Evolutionary conservation across 2,329 filamentous ascomycete species (phyloP), one percentile per base, ranked within the genome.

Genomic region (Coniochaeta sp.): DNA sequence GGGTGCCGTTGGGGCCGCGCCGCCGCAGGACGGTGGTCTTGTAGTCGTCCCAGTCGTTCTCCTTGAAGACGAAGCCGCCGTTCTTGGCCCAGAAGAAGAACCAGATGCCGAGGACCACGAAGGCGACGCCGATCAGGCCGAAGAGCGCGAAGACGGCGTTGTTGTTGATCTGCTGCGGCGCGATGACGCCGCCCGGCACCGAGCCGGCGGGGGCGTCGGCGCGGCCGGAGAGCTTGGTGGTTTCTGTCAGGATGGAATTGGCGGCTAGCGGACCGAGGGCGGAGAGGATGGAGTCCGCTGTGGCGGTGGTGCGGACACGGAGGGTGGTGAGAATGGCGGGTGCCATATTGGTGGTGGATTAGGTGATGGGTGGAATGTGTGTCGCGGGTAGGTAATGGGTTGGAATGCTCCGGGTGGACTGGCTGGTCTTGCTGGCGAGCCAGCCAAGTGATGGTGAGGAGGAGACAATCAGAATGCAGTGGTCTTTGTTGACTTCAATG

Each of bases 41-140:
- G 84, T 99, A 99, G 70, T 99, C 95, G 6, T 98, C 93, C 93
- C 95, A 99, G 75, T 99, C 95, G 38, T 85, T 81, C 64, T 96
- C 79, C 55, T 83, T 83, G 81, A 92, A 98, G 64, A 89, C 79
- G 78, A 98, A 97, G 16, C 95, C 95, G 63, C 95, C 95, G 68
- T 98, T 96, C 76, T 90, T 93, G 61, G 93, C 93, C 89, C 91
- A 96, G 82, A 96, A 96, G 83, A 99, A 98, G 82, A 99, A 97
- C 93, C 95, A 99, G 70, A 98, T 91, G 26, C 82, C 84, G 0
- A 80, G 83, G 3, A 90, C 62, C 26, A 95, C 89, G 70, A 98
- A 89, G 34, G 77, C 85, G 0, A 87, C 86, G 36, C 90, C 91
- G 58, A 98, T 85, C 19, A 97, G 73, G 12, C 90, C 93, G 71